Evolutionary conservation across 2,329 filamentous ascomycete species (phyloP).

Genomic region (Coniochaeta hoffmannii): DNA sequence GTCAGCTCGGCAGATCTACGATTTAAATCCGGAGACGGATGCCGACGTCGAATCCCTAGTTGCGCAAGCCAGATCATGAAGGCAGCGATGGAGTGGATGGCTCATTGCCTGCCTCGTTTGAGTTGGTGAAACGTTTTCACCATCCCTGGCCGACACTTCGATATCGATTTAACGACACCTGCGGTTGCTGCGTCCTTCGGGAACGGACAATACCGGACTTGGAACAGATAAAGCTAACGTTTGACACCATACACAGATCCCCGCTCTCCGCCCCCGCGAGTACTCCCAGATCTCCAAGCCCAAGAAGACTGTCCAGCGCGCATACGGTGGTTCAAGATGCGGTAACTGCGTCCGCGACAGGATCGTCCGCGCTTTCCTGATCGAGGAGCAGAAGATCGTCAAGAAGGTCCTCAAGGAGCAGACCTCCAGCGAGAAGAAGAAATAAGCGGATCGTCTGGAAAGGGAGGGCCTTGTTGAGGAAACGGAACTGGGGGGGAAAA

Average conservation of each 20-base stretch:
- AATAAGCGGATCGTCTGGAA: conserved; percentile 51
- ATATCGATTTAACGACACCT: not conserved
- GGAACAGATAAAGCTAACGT: not conserved
- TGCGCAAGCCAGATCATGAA: too few relatives aligned
- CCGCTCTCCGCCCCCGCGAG: conserved; percentile 95
- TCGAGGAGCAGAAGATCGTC: conserved; percentile 99
- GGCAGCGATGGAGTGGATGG: not conserved
- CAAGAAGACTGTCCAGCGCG: conserved; percentile 98
- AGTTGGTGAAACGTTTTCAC: not conserved
- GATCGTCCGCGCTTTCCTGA: conserved; percentile 95
- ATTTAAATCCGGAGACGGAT: too few relatives aligned
- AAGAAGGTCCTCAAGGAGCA: conserved; percentile 99
- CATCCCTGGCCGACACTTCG: not conserved
- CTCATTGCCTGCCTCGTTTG: not conserved
- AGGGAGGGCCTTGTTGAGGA: conserved; percentile 12
- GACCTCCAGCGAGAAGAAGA: conserved; percentile 64
- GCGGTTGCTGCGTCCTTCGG: not conserved
- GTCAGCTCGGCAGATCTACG: not conserved
- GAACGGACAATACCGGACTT: not conserved
- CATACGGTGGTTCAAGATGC: conserved; percentile 98
- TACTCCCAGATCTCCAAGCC: conserved; percentile 96
- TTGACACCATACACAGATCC: conserved; percentile 51
- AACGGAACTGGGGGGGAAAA: conserved; percentile 15
- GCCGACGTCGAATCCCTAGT: too few relatives aligned
- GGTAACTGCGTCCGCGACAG: conserved; percentile 98